Percentiles rank a stretch among this genome's conserved stretches.
Conservation (phyloP, 2,329 filamentous ascomycete genomes). For the Epicoccum nigrum region DNA sequence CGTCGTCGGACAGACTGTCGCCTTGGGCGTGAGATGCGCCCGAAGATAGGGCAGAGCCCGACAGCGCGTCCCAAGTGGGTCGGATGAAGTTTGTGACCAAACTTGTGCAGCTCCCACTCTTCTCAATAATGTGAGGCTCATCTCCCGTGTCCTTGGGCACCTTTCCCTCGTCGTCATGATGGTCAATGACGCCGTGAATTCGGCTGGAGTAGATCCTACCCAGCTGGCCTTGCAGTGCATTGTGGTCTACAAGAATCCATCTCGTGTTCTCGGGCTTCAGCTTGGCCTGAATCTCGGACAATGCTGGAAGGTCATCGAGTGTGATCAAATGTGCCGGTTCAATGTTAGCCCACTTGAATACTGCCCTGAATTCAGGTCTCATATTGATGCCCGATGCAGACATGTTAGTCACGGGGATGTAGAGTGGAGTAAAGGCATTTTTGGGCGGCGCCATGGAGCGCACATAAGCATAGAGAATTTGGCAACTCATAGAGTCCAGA, state of each 20-base stretch:
- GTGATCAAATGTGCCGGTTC: conserved; percentile 68
- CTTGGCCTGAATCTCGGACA: conserved; percentile 56
- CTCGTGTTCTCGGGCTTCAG: conserved; percentile 63
- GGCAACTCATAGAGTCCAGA: conserved; percentile 79
- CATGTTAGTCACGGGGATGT: conserved; percentile 77
- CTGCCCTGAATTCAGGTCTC: conserved; percentile 73
- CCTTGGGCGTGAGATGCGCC: conserved; percentile 50
- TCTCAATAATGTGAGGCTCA: conserved; percentile 66
- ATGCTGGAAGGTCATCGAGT: conserved; percentile 61
- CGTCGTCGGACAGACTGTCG: conserved; percentile 41
- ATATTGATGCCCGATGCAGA: conserved; percentile 69
- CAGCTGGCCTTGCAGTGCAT: conserved; percentile 69
- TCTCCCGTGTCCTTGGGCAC: conserved; percentile 56
- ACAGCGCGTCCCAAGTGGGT: conserved; percentile 61
- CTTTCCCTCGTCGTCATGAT: conserved; percentile 74
- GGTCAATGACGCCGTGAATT: conserved; percentile 74
- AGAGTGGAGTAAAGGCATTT: conserved; percentile 57
- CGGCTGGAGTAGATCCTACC: conserved; percentile 58
- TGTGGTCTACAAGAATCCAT: conserved; percentile 83
- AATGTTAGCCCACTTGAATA: conserved; percentile 67
- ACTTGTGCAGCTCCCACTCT: conserved; percentile 75
- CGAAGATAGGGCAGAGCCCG: conserved; percentile 51
- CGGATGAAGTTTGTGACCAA: conserved; percentile 68
- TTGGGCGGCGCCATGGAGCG: conserved; percentile 62
- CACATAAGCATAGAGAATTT: conserved; percentile 76